phyloP scores from a whole-genome alignment of 192 early-diverging fungal genomes.

The Paraglomus occultum region DNA sequence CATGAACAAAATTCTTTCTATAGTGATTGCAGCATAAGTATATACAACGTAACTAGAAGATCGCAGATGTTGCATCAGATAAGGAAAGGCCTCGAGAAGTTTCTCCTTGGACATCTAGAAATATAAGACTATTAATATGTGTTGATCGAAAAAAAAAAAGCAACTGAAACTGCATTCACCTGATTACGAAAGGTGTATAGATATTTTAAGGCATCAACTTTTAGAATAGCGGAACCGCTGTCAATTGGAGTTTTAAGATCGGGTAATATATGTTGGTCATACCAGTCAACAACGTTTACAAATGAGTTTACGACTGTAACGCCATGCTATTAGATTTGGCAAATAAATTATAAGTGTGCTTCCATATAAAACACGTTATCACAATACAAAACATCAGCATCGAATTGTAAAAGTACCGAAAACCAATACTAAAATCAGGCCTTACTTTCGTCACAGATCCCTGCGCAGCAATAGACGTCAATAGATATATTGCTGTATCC shows the following conservation, averaged over 20 bases:
- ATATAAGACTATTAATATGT: too few species aligned
- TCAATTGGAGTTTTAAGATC: conserved; percentile 74
- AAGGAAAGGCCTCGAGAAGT: conserved; percentile 70
- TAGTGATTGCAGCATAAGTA: conserved; percentile 88
- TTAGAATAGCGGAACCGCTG: conserved; percentile 74
- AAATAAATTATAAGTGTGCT: not conserved
- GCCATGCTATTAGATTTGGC: conserved; percentile 56
- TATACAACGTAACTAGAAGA: conserved; percentile 81
- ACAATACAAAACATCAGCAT: conserved; percentile 7
- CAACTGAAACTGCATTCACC: conserved; percentile 27
- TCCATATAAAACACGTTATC: not conserved
- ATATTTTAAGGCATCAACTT: conserved; percentile 94
- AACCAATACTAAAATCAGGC: not conserved
- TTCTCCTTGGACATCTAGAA: conserved; percentile 73
- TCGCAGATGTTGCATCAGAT: conserved; percentile 77
- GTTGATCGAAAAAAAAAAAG: conserved; percentile 18
- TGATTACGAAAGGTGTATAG: conserved; percentile 92
- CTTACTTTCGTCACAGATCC: conserved; percentile 67
- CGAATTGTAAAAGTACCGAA: not conserved
- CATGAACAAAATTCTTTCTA: conserved; percentile 89
- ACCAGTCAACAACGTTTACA: conserved; percentile 83
- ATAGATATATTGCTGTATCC: conserved; percentile 91
- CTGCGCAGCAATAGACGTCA: conserved; percentile 84
- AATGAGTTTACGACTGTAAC: conserved; percentile 81
- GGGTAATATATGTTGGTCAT: conserved; percentile 74